Evolutionary conservation across 2,329 filamentous ascomycete species (phyloP).

Genomic region (Cercospora zeina): DNA sequence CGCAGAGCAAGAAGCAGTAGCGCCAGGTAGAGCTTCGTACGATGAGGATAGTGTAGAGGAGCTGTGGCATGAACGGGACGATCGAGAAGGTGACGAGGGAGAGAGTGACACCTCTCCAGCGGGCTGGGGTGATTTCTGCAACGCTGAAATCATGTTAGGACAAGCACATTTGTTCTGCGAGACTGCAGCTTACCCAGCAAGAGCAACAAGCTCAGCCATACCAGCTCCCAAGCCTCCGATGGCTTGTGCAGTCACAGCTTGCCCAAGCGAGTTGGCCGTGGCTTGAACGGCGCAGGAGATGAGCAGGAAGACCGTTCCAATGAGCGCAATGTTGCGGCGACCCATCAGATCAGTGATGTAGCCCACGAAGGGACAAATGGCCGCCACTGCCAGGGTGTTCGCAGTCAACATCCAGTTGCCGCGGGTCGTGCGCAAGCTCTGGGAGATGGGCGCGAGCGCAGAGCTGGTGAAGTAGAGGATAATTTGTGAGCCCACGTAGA

Average conservation of each 20-base stretch:
- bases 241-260: constrained; percentile 28
- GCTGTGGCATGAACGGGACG: constrained; percentile 61
- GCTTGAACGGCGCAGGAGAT: constrained; percentile 26
- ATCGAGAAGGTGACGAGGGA: constrained; percentile 58
- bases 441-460: constrained; percentile 21
- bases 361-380: constrained; percentile 31
- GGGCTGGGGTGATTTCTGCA: constrained; percentile 30
- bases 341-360: constrained; percentile 31
- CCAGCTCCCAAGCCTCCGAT: constrained; percentile 30
- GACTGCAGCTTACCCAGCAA: constrained; percentile 25
- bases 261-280: constrained; percentile 24
- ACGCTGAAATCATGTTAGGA: constrained; percentile 21
- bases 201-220: constrained; percentile 29
- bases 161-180: not conserved
- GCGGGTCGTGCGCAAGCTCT: constrained; percentile 22
- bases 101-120: constrained; percentile 32
- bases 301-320: constrained; percentile 27
- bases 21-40: constrained; percentile 53
- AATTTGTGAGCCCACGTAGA: constrained; percentile 32
- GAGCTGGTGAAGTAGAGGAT: constrained; percentile 32
- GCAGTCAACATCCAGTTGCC: constrained; percentile 32
- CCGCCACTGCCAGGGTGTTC: constrained; percentile 31
- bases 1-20: constrained; percentile 56
- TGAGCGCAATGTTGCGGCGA: constrained; percentile 25
- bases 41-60: constrained; percentile 62